Evolutionary conservation across 495 filamentous ascomycete species (phyloP), one percentile per base, ranked within the genome.

Genomic region (Penicillium canariense): DNA sequence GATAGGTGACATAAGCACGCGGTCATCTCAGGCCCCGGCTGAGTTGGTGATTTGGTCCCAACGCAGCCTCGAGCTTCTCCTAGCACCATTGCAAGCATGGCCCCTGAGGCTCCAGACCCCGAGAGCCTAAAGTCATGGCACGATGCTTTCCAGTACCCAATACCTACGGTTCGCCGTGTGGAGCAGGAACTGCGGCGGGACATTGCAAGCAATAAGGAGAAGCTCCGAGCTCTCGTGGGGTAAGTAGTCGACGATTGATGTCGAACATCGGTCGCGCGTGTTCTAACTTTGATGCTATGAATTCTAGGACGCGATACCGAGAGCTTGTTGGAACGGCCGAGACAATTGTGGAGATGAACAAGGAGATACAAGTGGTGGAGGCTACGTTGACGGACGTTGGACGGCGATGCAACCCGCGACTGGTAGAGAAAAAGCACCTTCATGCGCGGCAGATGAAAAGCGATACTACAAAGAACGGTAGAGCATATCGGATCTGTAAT

Each of bases 291-390:
- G 2, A 22, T 7, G n/a, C 5, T 52, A 23, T 46, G 14, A 17
- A 8, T 58, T 7, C n/a, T 60, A 88, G 85, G n/a, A 89, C 82
- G 52, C 87, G 89, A 67, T 98, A 98, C 70, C 84, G 94, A 64
- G 90, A 96, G 57, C 83, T 97, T 10, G 84, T 98, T 17, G 89
- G 88, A 42, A 97, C 95, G 0, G 94, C 94, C 26, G 91, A 96
- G 66, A 83, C 85, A 22, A 98, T 98, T 62, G 85, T 97, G 25
- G 78, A 84, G 44, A 97, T 98, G 92, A 86, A 91, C 39, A 70
- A 63, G 10, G 81, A 90, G 56, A 92, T 94, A 71, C 80, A 87
- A 45, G 65, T 79, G 14, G 87, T 90, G 18, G 91, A 96, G 67
- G 69, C 75, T 0, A 80, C 80, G 20, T 71, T 97, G 50, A 80